Evolutionary conservation across 1,284 basidiomycete species (phyloP).

Genomic region (Abortiporus biennis): DNA sequence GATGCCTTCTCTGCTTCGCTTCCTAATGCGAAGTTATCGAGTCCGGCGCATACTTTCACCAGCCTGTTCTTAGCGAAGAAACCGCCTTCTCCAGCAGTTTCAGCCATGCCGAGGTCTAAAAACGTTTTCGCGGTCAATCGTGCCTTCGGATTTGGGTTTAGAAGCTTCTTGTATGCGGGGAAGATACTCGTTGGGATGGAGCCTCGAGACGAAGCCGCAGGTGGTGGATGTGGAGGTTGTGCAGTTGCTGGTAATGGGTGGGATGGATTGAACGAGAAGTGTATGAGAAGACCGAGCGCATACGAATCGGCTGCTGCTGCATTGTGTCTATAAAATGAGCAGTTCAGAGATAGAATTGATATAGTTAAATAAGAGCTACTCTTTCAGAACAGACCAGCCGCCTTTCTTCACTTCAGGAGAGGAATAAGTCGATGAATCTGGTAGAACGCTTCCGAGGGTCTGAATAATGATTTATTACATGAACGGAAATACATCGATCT

Average conservation of each 20-base stretch:
- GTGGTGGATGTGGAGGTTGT: slow-evolving; percentile 67
- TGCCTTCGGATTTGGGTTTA: slow-evolving; percentile 82
- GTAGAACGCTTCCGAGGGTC: slow-evolving; percentile 68
- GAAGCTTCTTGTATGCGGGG: slow-evolving; percentile 78
- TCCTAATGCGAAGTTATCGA: slow-evolving; percentile 85
- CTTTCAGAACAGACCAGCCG: slow-evolving; percentile 81
- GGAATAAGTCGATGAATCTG: slow-evolving; percentile 51
- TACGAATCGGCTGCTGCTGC: slow-evolving; percentile 79
- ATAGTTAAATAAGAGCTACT: slow-evolving; percentile 43
- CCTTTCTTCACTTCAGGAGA: slow-evolving; percentile 89
- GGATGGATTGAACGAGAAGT: slow-evolving; percentile 81
- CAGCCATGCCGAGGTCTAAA: slow-evolving; percentile 75
- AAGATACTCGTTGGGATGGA: slow-evolving; percentile 77
- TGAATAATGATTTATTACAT: too few relatives aligned
- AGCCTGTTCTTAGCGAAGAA: slow-evolving; percentile 87
- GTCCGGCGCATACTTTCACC: slow-evolving; percentile 77
- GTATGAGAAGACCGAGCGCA: slow-evolving; percentile 79
- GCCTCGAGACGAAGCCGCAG: slow-evolving; percentile 69
- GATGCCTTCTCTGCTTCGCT: slow-evolving; percentile 78
- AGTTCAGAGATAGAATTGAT: slow-evolving; percentile 7
- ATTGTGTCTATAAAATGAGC: slow-evolving; percentile 47
- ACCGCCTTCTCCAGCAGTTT: slow-evolving; percentile 52
- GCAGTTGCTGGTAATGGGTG: slow-evolving; percentile 66
- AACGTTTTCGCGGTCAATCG: slow-evolving; percentile 76
- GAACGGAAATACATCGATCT: too few relatives aligned